Base-by-base conservation (phyloP, 805 yeast genomes). In the Suhomyces kilbournensis region DNA sequence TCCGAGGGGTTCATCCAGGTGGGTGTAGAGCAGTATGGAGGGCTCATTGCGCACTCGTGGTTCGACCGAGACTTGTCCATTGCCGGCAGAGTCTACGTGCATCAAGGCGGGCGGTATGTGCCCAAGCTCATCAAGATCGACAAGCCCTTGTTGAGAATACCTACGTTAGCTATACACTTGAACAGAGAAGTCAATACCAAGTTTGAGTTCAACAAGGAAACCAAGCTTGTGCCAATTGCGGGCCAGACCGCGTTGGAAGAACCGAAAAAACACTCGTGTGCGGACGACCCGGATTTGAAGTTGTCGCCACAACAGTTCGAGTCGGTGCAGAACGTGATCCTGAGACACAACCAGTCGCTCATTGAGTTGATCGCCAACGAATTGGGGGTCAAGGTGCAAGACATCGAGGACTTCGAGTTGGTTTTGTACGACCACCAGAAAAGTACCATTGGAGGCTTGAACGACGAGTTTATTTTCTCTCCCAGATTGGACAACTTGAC, bases 41-140 rank as follows among this genome's bases (percentile, higher is more conserved):
- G 98, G 34, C 94, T 97, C 48, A 84, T 92, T 51, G 94, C 97
- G 84, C 97, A 90, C 66, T 83, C 97, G 4, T 93, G 98, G 97
- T 93, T 94, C 64, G 99, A 93, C 68, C 83, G 97, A 54, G 97
- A 93, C 67, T 78, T 94, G 60, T 80, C 93, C 38, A 74, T 91
- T 54, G 98, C 97, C 7, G 99, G 99, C 14, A 78, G 98, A 59
- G 96, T 93, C 1, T 85, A 85, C 65, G 86, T 89, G 15, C 77
- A 72, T 40, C 70, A 67, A 3, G 57, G 69, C 4, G 86, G 82
- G 7, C 74, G 78, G 50, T 77, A 71, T 52, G 80, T 81, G 47
- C 81, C 96, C 3, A 83, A 78, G 62, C 75, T 94, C 55, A 82
- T 94, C 53, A 89, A 90, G 69, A 79, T 94, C 56, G 83, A 87